Base-by-base conservation (phyloP, 805 yeast species). In the Zygotorulaspora florentina region DNA sequence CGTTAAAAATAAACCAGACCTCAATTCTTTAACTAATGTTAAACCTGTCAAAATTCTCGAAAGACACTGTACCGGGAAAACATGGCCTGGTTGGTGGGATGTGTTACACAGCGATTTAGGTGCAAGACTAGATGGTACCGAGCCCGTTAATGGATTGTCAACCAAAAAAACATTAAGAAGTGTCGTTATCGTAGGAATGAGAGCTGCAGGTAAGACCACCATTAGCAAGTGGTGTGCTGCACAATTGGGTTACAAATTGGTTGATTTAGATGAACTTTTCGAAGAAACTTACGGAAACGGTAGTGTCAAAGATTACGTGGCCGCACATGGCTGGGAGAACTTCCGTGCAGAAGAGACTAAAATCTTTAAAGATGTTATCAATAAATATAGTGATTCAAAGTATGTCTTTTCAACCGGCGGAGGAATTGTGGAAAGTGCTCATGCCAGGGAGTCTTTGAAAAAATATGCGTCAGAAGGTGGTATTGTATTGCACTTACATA, bases 11-110 rank as follows among this genome's bases (percentile, higher is more conserved):
- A 61, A 54, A 20, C 27, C 35, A 1, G 30, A 30, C 11, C 9
- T 7, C 25, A 20, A 20, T 20, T 20, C 25, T 20, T 16, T 17
- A 2, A 42, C 38, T 11, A 15, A 29, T 1, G 62, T 67, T 37
- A 57, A 60, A 3, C 81, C 86, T 1, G 91, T 85, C 1, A 71
- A 81, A 52, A 80, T 93, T 48, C 80, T 83, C 54, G 96, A 91
- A 61, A 81, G 97, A 68, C 79, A 85, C 20, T 88, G 97, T 63
- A 95, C 96, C 1, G 95, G 91, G 46, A 93, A 93, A 71, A 93
- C 99, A 0, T 93, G 99, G 99, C 99, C 99, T 16, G 98, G 97
- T 31, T 93, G 99, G 99, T 93, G 99, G 99, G 99, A 93, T 68
- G 77, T 82, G 29, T 72, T 93, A 52, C 89, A 82, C 62, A 76